Conservation (phyloP, 129 eudicot species). For the Pseudognaphalium luteoalbum region DNA sequence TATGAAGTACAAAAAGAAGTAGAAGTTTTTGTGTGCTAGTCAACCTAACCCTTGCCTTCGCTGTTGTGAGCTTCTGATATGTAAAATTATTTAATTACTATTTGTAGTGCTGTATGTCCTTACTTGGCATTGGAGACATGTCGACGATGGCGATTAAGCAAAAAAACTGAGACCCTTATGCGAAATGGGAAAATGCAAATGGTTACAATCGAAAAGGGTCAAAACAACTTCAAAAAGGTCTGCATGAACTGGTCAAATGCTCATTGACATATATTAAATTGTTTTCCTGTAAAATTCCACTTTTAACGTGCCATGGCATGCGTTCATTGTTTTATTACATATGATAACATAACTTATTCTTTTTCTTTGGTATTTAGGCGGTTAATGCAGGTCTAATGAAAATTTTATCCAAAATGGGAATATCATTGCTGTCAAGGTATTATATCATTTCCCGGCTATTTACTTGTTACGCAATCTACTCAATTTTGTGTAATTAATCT, state of each 20-base stretch:
- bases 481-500: background rate
- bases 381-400: conserved; percentile 85
- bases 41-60: background rate
- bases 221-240: conserved; percentile 95
- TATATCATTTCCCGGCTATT: conserved; percentile 23
- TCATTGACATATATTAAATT: background rate
- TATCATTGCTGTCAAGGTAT: conserved; percentile 94
- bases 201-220: conserved; percentile 98
- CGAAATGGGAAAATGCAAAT: conserved; percentile 97
- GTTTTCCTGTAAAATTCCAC: background rate
- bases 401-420: conserved; percentile 98
- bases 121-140: conserved; percentile 98
- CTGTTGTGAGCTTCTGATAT: background rate
- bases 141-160: conserved; percentile 98
- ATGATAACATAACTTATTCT: conserved; percentile 12
- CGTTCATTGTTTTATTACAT: background rate
- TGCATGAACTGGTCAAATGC: conserved; percentile 12
- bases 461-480: conserved; percentile 16
- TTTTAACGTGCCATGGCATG: background rate
- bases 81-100: background rate
- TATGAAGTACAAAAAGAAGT: background rate
- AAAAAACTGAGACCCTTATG: conserved; percentile 89
- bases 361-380: conserved; percentile 51
- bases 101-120: conserved; percentile 91
- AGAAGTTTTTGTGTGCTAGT: background rate